A percentile compares a stretch with the other conserved stretches of the same genome.
Evolutionary conservation across 805 yeast genomes (phyloP).

Genomic region (Sugiyamaella mastotermitis): DNA sequence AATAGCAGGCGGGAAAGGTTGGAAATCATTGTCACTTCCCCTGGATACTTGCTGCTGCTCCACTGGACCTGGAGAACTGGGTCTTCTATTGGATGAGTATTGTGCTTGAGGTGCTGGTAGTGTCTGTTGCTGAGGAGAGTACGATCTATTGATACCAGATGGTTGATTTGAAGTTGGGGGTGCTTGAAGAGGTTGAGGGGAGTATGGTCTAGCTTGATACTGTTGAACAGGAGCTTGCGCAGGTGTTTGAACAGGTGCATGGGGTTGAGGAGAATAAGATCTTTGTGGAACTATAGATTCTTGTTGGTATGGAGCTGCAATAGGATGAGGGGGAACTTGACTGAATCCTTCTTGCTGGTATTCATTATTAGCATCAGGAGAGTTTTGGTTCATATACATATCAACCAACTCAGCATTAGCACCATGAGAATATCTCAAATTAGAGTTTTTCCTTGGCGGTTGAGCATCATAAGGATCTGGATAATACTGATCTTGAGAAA

Average conservation of each 20-base stretch:
- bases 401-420: constrained; percentile 4
- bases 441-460: too few species aligned
- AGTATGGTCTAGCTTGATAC: too few species aligned
- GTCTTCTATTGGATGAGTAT: not conserved
- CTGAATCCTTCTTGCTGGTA: not conserved
- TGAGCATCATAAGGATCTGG: not conserved
- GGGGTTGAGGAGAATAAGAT: not conserved
- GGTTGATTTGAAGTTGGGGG: too few species aligned
- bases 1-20: too few species aligned
- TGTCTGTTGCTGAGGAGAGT: constrained; percentile 4
- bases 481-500: not conserved
- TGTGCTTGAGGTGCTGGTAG: constrained; percentile 4
- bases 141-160: too few species aligned
- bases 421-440: too few species aligned
- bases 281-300: not conserved
- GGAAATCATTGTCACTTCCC: too few species aligned
- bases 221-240: not conserved
- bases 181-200: constrained; percentile 5
- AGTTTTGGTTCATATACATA: constrained; percentile 9
- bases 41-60: constrained; percentile 5
- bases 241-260: not conserved
- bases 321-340: not conserved
- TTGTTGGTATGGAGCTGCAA: not conserved
- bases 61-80: not conserved
- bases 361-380: not conserved